These are phyloP conservation scores for Lachancea sp. DNA, from an alignment of 805 yeast species.

Conservation along the genomic window DNA sequence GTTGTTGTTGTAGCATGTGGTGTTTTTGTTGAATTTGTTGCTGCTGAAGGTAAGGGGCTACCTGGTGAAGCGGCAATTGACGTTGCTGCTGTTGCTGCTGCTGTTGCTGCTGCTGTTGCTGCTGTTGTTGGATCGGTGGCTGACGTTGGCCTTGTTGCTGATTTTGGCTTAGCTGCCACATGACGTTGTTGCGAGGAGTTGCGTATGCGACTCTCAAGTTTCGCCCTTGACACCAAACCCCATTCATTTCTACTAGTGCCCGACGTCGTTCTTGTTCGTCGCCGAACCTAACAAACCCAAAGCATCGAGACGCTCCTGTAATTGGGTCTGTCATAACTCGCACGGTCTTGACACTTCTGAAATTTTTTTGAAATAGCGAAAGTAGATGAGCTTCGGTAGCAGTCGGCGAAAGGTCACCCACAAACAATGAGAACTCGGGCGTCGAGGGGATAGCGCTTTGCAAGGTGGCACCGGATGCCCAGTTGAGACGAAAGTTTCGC, in stretches of 20 bases:
- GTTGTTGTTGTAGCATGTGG: constrained; percentile 1
- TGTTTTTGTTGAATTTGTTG: constrained; percentile 5
- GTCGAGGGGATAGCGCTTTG: constrained; percentile 63
- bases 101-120: constrained; percentile 10
- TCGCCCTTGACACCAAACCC: constrained; percentile 73
- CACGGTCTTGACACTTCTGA: constrained; percentile 65
- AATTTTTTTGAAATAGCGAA: constrained; percentile 62
- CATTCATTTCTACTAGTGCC: constrained; percentile 70
- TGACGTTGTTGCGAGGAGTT: constrained; percentile 52
- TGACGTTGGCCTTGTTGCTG: constrained; percentile 20
- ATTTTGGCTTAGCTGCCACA: constrained; percentile 19
- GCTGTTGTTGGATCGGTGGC: constrained; percentile 15
- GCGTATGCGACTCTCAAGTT: constrained; percentile 74
- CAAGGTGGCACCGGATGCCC: constrained; percentile 81
- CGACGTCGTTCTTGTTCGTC: constrained; percentile 61
- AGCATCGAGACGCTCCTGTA: constrained; percentile 68
- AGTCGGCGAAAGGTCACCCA: constrained; percentile 74
- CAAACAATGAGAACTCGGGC: constrained; percentile 72
- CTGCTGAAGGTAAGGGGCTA: constrained; percentile 3
- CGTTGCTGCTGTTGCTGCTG: constrained; percentile 6
- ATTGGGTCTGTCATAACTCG: constrained; percentile 84
- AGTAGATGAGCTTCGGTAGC: constrained; percentile 76
- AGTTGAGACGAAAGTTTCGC: constrained; percentile 65
- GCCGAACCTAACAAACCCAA: constrained; percentile 74
- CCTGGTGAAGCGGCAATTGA: no score